Evolutionary conservation across 83 land plant genomes (phyloP).

Genomic region (Diphasiastrum complanatum): DNA sequence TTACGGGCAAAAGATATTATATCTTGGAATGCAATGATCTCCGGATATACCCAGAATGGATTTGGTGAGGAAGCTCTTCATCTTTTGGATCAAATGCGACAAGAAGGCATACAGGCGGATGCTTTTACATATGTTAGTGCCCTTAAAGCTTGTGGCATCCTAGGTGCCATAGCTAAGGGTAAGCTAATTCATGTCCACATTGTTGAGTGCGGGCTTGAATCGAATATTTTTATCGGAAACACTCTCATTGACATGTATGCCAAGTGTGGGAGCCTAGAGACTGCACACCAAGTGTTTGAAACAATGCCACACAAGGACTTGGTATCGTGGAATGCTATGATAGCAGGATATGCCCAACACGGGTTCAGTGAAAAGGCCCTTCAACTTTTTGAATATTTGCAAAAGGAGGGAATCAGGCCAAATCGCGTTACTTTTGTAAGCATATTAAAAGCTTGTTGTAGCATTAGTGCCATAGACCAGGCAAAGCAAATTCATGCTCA

Average conservation of each 20-base stretch:
- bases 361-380: not conserved
- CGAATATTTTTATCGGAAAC: not conserved
- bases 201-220: not conserved
- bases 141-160: not conserved
- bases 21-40: not conserved
- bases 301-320: not conserved
- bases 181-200: not conserved
- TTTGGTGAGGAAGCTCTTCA: not conserved
- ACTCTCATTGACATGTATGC: slow-evolving; percentile 1
- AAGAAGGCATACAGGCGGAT: not conserved
- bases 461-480: not conserved
- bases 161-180: not conserved
- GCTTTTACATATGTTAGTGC: not conserved
- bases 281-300: not conserved
- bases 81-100: not conserved
- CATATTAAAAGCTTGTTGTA: not conserved
- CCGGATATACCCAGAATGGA: not conserved
- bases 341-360: not conserved
- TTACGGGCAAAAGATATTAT: not conserved
- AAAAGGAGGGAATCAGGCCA: slow-evolving; percentile 1
- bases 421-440: not conserved
- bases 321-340: not conserved
- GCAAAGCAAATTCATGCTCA: too few species aligned
- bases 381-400: not conserved
- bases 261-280: not conserved